Percentiles rank a stretch among this genome's conserved stretches.
phyloP scores from a whole-genome alignment of 163 green algal species.

The Scenedesmus sp. region DNA sequence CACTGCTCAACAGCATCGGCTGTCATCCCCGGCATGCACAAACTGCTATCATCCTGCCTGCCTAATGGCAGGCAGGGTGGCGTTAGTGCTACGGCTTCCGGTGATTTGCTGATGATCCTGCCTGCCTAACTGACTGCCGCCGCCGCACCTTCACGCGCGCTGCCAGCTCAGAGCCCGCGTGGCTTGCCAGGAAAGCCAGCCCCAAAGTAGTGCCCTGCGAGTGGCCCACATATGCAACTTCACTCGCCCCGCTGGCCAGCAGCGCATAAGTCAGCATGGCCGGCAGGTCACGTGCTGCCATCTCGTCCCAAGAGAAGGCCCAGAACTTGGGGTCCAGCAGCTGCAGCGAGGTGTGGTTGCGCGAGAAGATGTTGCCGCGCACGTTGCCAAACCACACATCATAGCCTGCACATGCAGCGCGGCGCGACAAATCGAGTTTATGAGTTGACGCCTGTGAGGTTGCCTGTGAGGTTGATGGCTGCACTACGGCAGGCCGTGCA shows the following conservation, averaged over 20 bases:
- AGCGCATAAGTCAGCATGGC: slow-evolving; percentile 66
- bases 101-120: background rate
- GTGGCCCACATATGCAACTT: slow-evolving; percentile 58
- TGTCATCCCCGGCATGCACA: background rate
- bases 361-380: slow-evolving; percentile 76
- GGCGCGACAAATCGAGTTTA: too few species aligned
- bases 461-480: background rate
- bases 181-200: slow-evolving; percentile 68
- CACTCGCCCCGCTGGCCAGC: slow-evolving; percentile 14
- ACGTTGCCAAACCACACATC: slow-evolving; percentile 85
- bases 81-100: background rate
- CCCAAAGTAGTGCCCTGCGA: slow-evolving; percentile 76
- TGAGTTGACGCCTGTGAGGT: too few species aligned
- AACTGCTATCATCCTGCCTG: too few species aligned
- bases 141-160: slow-evolving; percentile 16
- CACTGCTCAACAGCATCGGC: background rate
- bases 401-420: slow-evolving; percentile 59
- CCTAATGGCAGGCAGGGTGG: too few species aligned
- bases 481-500: background rate
- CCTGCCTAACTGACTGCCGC: background rate
- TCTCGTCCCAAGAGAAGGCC: slow-evolving; percentile 78
- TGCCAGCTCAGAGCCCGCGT: slow-evolving; percentile 26
- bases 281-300: slow-evolving; percentile 72
- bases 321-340: slow-evolving; percentile 67
- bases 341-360: slow-evolving; percentile 64